Conservation (phyloP, 306 rosid species). For the Begonia fuchsioides region DNA sequence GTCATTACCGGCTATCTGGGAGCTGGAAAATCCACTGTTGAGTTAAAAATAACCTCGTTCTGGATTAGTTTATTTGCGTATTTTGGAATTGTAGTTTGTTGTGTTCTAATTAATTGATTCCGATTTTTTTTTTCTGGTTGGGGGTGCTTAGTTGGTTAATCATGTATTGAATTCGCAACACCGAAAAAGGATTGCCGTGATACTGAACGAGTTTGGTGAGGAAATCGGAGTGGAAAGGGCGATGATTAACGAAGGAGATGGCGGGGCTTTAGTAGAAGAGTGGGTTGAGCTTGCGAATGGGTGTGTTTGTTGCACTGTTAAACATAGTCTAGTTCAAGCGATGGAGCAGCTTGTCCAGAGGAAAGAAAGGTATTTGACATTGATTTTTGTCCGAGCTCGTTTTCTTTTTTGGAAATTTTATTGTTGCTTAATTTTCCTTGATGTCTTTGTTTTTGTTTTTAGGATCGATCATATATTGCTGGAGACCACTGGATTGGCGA, state of each 20-base stretch:
- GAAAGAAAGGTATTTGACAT: slow-evolving; percentile 50
- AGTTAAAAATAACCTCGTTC: slow-evolving; percentile 1
- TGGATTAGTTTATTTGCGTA: background rate
- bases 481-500: slow-evolving; percentile 97
- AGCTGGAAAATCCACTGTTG: slow-evolving; percentile 90
- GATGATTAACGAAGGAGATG: slow-evolving; percentile 89
- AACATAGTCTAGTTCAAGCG: slow-evolving; percentile 91
- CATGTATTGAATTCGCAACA: slow-evolving; percentile 64
- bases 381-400: background rate
- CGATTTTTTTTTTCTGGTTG: background rate
- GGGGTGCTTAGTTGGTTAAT: slow-evolving; percentile 52
- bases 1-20: slow-evolving; percentile 95
- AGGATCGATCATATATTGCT: slow-evolving; percentile 87
- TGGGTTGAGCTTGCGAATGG: slow-evolving; percentile 98
- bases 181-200: slow-evolving; percentile 91
- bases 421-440: background rate
- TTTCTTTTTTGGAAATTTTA: background rate
- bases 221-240: slow-evolving; percentile 97
- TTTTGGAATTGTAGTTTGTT: background rate
- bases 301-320: slow-evolving; percentile 78
- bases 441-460: slow-evolving; percentile 10
- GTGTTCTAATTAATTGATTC: background rate
- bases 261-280: slow-evolving; percentile 84
- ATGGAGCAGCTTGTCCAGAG: slow-evolving; percentile 83
- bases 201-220: slow-evolving; percentile 89